Percentiles rank a stretch among this genome's conserved stretches.
Evolutionary conservation across 2,329 filamentous ascomycete species (phyloP).

Genomic region (Neofusicoccum ribis): DNA sequence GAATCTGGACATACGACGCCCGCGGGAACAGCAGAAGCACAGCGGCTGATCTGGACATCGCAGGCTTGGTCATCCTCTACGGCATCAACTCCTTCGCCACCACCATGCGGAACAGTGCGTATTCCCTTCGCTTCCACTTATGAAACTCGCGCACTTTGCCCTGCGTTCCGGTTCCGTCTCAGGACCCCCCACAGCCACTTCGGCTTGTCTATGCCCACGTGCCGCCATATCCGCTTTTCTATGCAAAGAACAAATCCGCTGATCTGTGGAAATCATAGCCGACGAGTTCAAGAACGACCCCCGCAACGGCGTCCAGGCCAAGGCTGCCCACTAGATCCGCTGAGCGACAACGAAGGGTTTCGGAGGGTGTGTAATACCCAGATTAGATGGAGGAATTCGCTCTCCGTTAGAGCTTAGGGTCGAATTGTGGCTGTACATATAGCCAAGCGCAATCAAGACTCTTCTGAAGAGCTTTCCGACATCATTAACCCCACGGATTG

Average conservation of each 20-base stretch:
- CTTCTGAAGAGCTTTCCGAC: neutral
- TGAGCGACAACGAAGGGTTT: neutral
- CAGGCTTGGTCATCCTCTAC: slow-evolving; percentile 84
- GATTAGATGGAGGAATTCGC: slow-evolving; percentile 6
- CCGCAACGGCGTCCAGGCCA: slow-evolving; percentile 64
- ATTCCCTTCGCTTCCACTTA: neutral
- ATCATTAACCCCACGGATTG: neutral
- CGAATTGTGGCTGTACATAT: slow-evolving; percentile 14
- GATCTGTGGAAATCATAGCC: slow-evolving; percentile 54
- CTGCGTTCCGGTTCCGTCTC: neutral
- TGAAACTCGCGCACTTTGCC: neutral
- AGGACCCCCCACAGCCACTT: neutral
- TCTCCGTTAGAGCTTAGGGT: neutral
- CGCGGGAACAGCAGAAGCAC: neutral
- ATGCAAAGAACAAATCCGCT: neutral
- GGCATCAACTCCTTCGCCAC: slow-evolving; percentile 84
- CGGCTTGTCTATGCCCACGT: neutral
- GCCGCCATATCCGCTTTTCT: neutral
- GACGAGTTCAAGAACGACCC: slow-evolving; percentile 98
- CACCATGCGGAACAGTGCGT: slow-evolving; percentile 76
- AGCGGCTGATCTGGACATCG: slow-evolving; percentile 13
- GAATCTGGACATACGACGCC: neutral
- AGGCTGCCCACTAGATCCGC: slow-evolving; percentile 25
- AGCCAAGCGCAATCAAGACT: slow-evolving; percentile 10
- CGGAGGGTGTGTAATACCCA: slow-evolving; percentile 6